Conservation (phyloP, 208 protist species). For the Trypanosoma lewisi region DNA sequence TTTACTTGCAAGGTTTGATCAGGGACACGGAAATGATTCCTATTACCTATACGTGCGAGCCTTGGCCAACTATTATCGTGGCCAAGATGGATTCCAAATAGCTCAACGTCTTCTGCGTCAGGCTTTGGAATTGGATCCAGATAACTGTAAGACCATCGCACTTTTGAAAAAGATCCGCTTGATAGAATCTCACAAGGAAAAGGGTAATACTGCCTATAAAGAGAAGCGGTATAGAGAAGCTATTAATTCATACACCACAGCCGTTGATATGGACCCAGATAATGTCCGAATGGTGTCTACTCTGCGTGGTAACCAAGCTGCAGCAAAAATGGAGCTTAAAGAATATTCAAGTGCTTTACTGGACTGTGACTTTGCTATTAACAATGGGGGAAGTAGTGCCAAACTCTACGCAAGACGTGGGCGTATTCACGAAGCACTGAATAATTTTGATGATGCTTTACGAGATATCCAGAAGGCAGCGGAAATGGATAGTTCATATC, state of each 20-base stretch:
- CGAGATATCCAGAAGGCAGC: constrained; percentile 85
- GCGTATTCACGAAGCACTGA: constrained; percentile 75
- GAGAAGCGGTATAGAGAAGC: constrained; percentile 66
- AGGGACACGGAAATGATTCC: constrained; percentile 47
- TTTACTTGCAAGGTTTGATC: constrained; percentile 44
- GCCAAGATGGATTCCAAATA: constrained; percentile 58
- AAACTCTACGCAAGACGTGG: constrained; percentile 90
- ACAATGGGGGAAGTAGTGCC: constrained; percentile 70
- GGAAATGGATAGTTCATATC: constrained; percentile 65
- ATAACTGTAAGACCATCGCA: constrained; percentile 54
- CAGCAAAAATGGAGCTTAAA: constrained; percentile 81
- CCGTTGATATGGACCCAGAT: constrained; percentile 71
- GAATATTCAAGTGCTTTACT: constrained; percentile 84
- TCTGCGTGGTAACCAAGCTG: constrained; percentile 88
- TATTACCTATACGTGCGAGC: constrained; percentile 71
- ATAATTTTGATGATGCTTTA: constrained; percentile 85
- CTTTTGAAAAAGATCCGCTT: constrained; percentile 77
- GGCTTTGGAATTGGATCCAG: constrained; percentile 70
- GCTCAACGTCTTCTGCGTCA: constrained; percentile 70
- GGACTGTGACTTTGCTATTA: constrained; percentile 92
- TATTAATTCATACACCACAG: constrained; percentile 68
- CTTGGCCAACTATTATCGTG: constrained; percentile 66
- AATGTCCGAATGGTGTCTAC: constrained; percentile 74
- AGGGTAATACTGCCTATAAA: constrained; percentile 84
- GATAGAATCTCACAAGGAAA: constrained; percentile 72